Evolutionary conservation across 129 eudicot genomes (phyloP).

Genomic region (Ambrosia trifida): DNA sequence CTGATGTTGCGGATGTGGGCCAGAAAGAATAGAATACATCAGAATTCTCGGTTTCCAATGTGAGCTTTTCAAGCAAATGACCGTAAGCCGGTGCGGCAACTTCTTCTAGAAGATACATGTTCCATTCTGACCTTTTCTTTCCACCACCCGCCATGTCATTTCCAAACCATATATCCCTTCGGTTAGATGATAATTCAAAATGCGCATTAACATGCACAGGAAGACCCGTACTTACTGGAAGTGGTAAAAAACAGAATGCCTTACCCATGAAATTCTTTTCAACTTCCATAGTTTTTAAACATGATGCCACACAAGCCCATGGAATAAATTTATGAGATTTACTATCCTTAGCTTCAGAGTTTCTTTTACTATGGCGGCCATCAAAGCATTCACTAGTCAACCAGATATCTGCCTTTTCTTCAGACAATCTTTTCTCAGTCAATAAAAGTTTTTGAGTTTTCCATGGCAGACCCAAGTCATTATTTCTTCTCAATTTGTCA

Average conservation of each 20-base stretch:
- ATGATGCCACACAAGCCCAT: slow-evolving; percentile 94
- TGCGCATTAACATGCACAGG: slow-evolving; percentile 95
- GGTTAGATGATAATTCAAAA: slow-evolving; percentile 92
- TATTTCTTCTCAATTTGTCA: slow-evolving; percentile 56
- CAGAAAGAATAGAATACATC: slow-evolving; percentile 84
- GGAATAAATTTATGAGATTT: slow-evolving; percentile 67
- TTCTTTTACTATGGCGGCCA: slow-evolving; percentile 46
- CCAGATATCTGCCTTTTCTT: slow-evolving; percentile 69
- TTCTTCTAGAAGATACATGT: slow-evolving; percentile 79
- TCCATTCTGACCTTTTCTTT: slow-evolving; percentile 94
- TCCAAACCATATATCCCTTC: slow-evolving; percentile 99
- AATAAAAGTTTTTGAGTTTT: slow-evolving; percentile 72
- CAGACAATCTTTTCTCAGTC: slow-evolving; percentile 59
- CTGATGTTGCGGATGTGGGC: slow-evolving; percentile 66
- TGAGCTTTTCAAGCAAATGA: slow-evolving; percentile 86
- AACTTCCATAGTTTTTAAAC: slow-evolving; percentile 39
- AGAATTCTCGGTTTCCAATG: slow-evolving; percentile 67
- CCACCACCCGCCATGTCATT: slow-evolving; percentile 99
- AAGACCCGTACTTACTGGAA: slow-evolving; percentile 89
- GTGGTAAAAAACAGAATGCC: slow-evolving; percentile 95
- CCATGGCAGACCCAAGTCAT: slow-evolving; percentile 65
- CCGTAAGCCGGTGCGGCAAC: slow-evolving; percentile 97
- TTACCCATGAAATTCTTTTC: slow-evolving; percentile 70
- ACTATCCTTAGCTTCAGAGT: slow-evolving; percentile 38
- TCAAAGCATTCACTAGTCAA: slow-evolving; percentile 87